Evolutionary conservation across 345 rosid species (phyloP).

Genomic region (Trapa bicornis): DNA sequence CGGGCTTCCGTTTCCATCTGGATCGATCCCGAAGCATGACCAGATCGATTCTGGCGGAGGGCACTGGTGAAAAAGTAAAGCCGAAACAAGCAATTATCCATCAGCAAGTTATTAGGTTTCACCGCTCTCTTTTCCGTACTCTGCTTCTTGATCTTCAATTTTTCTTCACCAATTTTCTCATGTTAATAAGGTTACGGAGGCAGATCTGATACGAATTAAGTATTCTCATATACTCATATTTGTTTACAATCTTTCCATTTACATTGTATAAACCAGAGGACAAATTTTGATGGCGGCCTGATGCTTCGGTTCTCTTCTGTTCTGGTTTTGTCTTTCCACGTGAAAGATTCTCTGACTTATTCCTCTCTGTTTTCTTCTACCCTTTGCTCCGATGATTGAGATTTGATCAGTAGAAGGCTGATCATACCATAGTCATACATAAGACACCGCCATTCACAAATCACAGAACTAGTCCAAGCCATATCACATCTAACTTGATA

Average conservation of each 20-base stretch:
- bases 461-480: background rate
- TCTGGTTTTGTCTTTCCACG: background rate
- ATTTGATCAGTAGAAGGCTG: too few relatives aligned
- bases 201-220: background rate
- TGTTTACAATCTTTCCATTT: background rate
- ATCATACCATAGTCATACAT: too few relatives aligned
- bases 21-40: slow-evolving; percentile 47
- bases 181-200: background rate
- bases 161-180: background rate
- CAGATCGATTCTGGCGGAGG: slow-evolving; percentile 39
- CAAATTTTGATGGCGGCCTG: slow-evolving; percentile 1
- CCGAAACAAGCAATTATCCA: background rate
- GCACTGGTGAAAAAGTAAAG: background rate
- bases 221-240: background rate
- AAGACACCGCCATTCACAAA: background rate
- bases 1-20: slow-evolving; percentile 47
- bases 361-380: background rate
- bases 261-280: background rate
- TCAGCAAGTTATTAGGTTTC: background rate
- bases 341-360: background rate
- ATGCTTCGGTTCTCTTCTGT: background rate
- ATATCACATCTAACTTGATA: background rate
- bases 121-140: background rate
- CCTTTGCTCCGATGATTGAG: background rate
- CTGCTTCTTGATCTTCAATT: background rate